Percentiles rank a stretch among this genome's conserved stretches.
Evolutionary conservation across 2,329 filamentous ascomycete species (phyloP).

Genomic region (Hymenoscyphus infarciens): DNA sequence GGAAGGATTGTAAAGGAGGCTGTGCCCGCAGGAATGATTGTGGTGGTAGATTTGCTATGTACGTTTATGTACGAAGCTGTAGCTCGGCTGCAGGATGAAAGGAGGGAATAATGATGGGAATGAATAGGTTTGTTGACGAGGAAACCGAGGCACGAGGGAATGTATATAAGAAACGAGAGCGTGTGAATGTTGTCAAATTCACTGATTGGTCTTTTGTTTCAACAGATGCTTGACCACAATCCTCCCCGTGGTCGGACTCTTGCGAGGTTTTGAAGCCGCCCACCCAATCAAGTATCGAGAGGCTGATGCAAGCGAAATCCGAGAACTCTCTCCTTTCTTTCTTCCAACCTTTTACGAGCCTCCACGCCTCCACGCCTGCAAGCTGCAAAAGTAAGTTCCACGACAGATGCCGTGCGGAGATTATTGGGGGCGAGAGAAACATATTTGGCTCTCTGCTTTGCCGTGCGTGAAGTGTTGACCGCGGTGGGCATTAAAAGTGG

Average conservation of each 20-base stretch:
- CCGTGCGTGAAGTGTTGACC: neutral
- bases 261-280: neutral
- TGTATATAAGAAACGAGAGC: neutral
- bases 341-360: neutral
- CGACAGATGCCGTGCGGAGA: neutral
- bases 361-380: neutral
- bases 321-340: neutral
- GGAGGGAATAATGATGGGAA: neutral
- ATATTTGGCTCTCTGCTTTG: neutral
- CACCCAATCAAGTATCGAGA: neutral
- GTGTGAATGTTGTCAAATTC: neutral
- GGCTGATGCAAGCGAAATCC: neutral
- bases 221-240: neutral
- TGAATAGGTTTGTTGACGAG: neutral
- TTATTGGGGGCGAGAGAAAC: neutral
- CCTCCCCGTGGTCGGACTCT: neutral
- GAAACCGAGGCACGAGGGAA: neutral
- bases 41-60: neutral
- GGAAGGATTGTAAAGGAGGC: constrained; percentile 11
- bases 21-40: constrained; percentile 13
- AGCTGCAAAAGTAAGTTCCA: neutral
- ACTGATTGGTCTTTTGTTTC: constrained; percentile 1
- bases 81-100: neutral
- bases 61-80: neutral
- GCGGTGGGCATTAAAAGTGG: too few species aligned